These are phyloP conservation scores for Lentinula sp. DNA, from an alignment of 768 basidiomycete genomes.

Conservation along the genomic window DNA sequence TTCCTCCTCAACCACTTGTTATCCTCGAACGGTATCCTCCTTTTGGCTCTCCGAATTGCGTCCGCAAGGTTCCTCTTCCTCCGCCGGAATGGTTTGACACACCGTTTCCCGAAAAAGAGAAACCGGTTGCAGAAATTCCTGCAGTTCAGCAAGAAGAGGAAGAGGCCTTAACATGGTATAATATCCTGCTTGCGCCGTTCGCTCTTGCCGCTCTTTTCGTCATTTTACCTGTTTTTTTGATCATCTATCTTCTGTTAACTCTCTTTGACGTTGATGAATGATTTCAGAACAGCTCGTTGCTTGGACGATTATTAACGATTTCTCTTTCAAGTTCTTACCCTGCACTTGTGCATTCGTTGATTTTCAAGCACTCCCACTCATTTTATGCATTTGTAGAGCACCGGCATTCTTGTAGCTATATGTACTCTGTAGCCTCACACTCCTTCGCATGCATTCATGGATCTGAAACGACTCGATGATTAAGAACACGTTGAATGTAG, in stretches of 20 bases:
- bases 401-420: neutral
- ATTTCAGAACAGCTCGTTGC: neutral
- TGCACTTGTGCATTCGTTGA: neutral
- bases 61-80: neutral
- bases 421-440: neutral
- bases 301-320: too few relatives aligned
- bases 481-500: too few relatives aligned
- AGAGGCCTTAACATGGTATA: neutral
- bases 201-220: neutral
- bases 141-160: neutral
- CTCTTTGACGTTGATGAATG: neutral
- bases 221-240: neutral
- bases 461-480: neutral
- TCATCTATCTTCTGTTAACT: neutral
- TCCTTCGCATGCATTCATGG: neutral
- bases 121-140: neutral
- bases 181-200: neutral
- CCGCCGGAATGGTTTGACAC: conserved; percentile 6
- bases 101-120: neutral
- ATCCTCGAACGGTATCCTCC: neutral
- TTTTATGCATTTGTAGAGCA: neutral
- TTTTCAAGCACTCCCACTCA: neutral
- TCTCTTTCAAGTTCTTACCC: too few relatives aligned
- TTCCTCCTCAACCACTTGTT: neutral
- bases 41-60: neutral